phyloP scores from a whole-genome alignment of 306 rosid species.

The Medicago ruthenica region DNA sequence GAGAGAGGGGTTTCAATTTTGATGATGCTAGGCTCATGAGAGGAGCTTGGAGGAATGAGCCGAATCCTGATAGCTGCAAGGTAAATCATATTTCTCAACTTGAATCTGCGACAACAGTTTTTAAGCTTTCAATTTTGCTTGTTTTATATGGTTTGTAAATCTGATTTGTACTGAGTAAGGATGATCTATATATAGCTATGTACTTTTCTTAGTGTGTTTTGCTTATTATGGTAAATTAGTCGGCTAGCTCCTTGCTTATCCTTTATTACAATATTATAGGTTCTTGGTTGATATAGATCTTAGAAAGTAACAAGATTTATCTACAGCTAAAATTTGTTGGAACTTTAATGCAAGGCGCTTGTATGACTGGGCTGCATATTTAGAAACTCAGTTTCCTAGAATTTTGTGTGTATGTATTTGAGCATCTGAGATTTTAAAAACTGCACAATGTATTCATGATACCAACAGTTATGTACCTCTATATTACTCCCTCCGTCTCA shows the following conservation, averaged over 20 bases:
- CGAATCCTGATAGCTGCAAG: constrained; percentile 86
- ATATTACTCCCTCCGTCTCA: no score
- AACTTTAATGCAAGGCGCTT: not conserved
- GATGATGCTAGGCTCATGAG: constrained; percentile 85
- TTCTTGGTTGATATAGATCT: constrained; percentile 10
- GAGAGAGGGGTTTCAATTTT: constrained; percentile 88
- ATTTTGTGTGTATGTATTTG: not conserved
- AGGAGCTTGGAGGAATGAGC: constrained; percentile 98
- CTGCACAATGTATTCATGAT: not conserved
- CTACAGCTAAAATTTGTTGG: not conserved
- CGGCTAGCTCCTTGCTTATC: constrained; percentile 15
- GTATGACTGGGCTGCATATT: not conserved
- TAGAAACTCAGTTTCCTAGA: not conserved
- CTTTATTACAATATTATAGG: not conserved
- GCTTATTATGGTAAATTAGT: not conserved
- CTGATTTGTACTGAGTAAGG: not conserved
- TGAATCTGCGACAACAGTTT: constrained; percentile 9
- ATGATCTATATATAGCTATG: not conserved
- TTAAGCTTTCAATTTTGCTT: constrained; percentile 11
- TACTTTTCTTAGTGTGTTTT: not conserved
- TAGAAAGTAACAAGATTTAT: not conserved
- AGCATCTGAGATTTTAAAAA: not conserved
- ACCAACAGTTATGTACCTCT: not conserved
- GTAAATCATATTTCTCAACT: constrained; percentile 51
- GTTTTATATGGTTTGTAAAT: constrained; percentile 21